Conservation (phyloP, 129 eudicot species). For the Flaveria bidentis region DNA sequence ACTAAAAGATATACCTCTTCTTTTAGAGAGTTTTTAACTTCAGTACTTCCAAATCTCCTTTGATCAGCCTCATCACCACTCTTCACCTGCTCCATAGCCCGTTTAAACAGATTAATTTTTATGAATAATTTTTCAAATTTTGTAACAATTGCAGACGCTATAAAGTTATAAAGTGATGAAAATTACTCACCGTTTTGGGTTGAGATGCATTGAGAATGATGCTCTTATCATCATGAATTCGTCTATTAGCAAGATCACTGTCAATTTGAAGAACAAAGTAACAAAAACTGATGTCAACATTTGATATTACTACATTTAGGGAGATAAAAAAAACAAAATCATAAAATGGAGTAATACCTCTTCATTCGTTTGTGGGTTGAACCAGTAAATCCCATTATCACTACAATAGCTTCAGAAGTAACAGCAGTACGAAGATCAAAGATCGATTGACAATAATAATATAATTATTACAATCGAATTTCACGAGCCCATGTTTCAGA, state of each 20-base stretch:
- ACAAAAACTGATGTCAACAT: slow-evolving; percentile 20
- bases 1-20: slow-evolving; percentile 45
- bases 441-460: neutral
- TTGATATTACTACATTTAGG: slow-evolving; percentile 11
- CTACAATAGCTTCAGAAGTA: slow-evolving; percentile 32
- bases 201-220: slow-evolving; percentile 34
- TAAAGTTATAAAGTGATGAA: neutral
- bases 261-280: slow-evolving; percentile 20
- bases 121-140: neutral
- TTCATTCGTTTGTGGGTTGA: slow-evolving; percentile 37
- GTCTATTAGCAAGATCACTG: slow-evolving; percentile 43
- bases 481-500: slow-evolving; percentile 1
- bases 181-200: slow-evolving; percentile 35
- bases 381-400: slow-evolving; percentile 35
- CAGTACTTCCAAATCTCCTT: slow-evolving; percentile 37
- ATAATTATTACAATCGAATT: neutral
- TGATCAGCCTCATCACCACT: slow-evolving; percentile 31
- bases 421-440: slow-evolving; percentile 6
- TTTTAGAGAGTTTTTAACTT: slow-evolving; percentile 44
- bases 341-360: slow-evolving; percentile 25
- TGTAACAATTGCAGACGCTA: neutral
- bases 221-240: slow-evolving; percentile 40
- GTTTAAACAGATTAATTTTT: slow-evolving; percentile 18
- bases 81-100: slow-evolving; percentile 45
- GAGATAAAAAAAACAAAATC: neutral